These are phyloP conservation scores for Begonia fuchsioides DNA, from an alignment of 306 rosid genomes.

Conservation along the genomic window DNA sequence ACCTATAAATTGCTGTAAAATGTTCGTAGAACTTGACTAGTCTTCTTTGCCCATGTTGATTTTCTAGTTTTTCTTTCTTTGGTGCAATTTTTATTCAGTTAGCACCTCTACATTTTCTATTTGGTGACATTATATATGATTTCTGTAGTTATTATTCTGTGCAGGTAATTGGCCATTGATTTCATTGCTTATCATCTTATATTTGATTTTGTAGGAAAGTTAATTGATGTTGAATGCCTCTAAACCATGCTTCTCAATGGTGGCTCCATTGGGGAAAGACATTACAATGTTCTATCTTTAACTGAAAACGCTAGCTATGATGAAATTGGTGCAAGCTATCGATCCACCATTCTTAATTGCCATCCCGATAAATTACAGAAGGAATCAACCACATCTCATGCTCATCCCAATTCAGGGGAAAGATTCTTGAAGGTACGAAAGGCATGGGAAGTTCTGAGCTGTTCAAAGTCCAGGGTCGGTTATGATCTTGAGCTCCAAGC, in stretches of 20 bases:
- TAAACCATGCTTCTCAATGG: slow-evolving; percentile 30
- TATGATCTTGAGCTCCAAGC: slow-evolving; percentile 46
- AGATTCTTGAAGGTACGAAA: slow-evolving; percentile 63
- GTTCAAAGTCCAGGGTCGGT: slow-evolving; percentile 33
- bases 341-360: slow-evolving; percentile 50
- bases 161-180: no score
- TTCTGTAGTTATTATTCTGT: no score
- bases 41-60: no score
- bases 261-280: slow-evolving; percentile 34
- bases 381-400: slow-evolving; percentile 19
- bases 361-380: slow-evolving; percentile 66
- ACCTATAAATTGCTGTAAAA: no score
- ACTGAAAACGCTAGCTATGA: slow-evolving; percentile 56
- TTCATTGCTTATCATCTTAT: slow-evolving; percentile 1
- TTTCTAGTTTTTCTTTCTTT: no score
- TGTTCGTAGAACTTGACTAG: no score
- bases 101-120: no score
- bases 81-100: no score
- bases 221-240: background rate
- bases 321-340: slow-evolving; percentile 63
- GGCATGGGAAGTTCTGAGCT: slow-evolving; percentile 81
- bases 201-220: slow-evolving; percentile 13
- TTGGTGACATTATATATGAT: no score
- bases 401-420: slow-evolving; percentile 14
- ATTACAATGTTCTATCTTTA: slow-evolving; percentile 48